Evolutionary conservation across 73 alveolate species (phyloP), one percentile per base, ranked within the genome.

Genomic region (Effrenium voratum): DNA sequence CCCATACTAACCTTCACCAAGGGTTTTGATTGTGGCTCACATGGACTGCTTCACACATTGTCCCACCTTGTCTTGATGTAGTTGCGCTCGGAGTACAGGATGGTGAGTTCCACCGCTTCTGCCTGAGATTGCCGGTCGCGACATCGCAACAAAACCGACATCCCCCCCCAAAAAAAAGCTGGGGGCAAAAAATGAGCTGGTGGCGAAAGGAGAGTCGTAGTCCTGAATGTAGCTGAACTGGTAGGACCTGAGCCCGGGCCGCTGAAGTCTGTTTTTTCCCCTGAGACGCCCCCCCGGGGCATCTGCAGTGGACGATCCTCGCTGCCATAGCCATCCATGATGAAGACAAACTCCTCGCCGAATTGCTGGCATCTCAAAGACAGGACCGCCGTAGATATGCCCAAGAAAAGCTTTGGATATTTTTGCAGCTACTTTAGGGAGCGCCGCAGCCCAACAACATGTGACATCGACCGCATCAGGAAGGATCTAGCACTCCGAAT

Each of bases 141-240:
- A 36, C 28, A 15, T 3, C 15, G 26, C 86, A 5, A 0, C 44
- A 10, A 34, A 72, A 44, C 81, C 4, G 4, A 6, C 30, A 38
- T 13, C 76, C 19, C 10, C 10, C 87, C 63, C 19, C 63, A 52
- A 52, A 19, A 52, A 8, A 8, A 52, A 8, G 19, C 63, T 52
- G 26, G 8, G n/a, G n/a, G 19, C 26, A 19, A 45, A 8, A 47
- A 40, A 50, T 75, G 36, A 41, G 50, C 95, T 72, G 47, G 88
- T n/a, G 12, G 57, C 97, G n/a, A 90, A 90, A 13, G 86, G 97
- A 49, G 63, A 45, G 60, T 90, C 88, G 75, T 28, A 90, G 97
- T 90, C 88, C 34, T 90, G 97, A 75, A 90, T 90, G 97, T 90
- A 90, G 97, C 97, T 70, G 88, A 90, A 90, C 32, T 76, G 97